Conservation (phyloP, 805 yeast genomes). For the Yarrowia sp. region DNA sequence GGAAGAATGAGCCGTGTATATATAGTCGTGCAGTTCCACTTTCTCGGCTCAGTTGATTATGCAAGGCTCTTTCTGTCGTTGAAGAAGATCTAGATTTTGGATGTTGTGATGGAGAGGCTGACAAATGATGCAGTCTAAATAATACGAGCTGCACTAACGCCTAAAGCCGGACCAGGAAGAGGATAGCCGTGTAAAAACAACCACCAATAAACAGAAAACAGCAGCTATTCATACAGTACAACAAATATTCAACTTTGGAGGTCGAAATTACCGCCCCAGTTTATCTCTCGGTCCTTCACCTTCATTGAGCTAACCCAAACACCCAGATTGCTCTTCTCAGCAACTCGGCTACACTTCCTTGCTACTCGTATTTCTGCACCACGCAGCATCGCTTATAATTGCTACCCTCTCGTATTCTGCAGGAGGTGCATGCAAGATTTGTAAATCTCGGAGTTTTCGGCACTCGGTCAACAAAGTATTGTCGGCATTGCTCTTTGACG, state of each 20-base stretch:
- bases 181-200: no score
- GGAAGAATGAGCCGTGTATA: background rate
- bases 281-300: no score
- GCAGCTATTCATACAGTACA: no score
- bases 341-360: slow-evolving; percentile 16
- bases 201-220: no score
- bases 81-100: background rate
- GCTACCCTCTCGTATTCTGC: background rate
- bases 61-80: background rate
- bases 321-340: background rate
- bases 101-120: background rate
- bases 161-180: slow-evolving; percentile 2
- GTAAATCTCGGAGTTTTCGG: background rate
- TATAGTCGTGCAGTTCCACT: background rate
- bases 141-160: background rate
- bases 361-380: slow-evolving; percentile 12
- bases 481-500: no score
- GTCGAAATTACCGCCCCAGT: no score
- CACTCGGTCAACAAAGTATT: no score
- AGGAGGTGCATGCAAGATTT: background rate
- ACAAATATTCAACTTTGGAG: no score
- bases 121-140: background rate
- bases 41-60: background rate
- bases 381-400: background rate
- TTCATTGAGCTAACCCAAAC: background rate